Conservation (phyloP, 2,329 filamentous ascomycete genomes). For the Cryphonectria nitschkei region DNA sequence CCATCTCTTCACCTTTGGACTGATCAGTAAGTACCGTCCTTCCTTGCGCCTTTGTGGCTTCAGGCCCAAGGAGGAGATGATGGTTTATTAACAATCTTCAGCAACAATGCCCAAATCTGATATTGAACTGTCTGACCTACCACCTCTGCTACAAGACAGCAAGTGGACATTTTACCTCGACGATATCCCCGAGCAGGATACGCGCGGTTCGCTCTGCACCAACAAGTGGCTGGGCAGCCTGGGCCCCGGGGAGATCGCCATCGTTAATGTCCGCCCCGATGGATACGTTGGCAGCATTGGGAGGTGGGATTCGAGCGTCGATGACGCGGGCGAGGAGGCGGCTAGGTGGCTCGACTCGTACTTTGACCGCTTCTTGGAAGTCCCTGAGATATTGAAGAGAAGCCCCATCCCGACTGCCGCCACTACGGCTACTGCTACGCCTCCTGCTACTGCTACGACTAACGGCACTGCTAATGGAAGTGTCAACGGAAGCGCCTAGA, state of each 20-base stretch:
- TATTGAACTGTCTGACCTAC: slow-evolving; percentile 69
- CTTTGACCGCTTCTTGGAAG: slow-evolving; percentile 57
- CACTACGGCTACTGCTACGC: background rate
- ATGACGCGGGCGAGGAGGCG: slow-evolving; percentile 55
- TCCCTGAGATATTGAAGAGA: slow-evolving; percentile 40
- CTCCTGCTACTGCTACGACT: background rate
- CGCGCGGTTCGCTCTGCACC: slow-evolving; percentile 57
- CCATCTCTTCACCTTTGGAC: slow-evolving; percentile 69
- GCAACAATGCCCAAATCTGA: slow-evolving; percentile 63
- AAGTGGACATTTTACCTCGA: slow-evolving; percentile 76
- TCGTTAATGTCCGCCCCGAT: slow-evolving; percentile 72
- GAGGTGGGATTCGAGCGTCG: slow-evolving; percentile 55
- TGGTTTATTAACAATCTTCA: slow-evolving; percentile 32
- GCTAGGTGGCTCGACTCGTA: slow-evolving; percentile 60
- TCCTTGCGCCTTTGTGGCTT: background rate
- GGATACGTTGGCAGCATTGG: slow-evolving; percentile 72
- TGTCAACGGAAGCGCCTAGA: background rate
- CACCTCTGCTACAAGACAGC: slow-evolving; percentile 63
- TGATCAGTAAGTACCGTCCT: slow-evolving; percentile 60
- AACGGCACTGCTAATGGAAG: slow-evolving; percentile 8
- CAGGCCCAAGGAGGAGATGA: slow-evolving; percentile 28
- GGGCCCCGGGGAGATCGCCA: slow-evolving; percentile 58
- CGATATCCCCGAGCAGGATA: slow-evolving; percentile 61
- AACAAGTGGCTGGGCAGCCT: slow-evolving; percentile 71
- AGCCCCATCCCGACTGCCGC: slow-evolving; percentile 16